These are phyloP conservation scores for Coccomyxa subellipsoidea DNA, from an alignment of 163 green algal species.

Conservation along the genomic window DNA sequence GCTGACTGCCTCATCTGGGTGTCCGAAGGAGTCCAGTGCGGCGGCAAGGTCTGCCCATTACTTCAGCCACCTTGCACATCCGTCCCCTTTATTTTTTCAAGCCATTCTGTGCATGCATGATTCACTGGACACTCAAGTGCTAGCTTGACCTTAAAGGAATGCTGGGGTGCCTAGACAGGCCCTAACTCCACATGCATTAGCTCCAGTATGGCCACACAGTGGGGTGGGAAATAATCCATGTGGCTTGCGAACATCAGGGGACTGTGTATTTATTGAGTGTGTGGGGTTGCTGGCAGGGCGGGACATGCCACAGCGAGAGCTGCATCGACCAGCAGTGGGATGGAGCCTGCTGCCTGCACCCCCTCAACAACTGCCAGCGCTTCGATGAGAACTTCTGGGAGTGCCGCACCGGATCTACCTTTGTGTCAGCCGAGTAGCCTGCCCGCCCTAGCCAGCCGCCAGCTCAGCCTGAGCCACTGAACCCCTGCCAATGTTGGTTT, in stretches of 20 bases:
- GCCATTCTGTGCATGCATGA: background rate
- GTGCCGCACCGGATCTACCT: conserved; percentile 7
- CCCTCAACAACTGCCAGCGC: background rate
- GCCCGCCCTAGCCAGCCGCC: background rate
- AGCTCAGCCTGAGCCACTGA: background rate
- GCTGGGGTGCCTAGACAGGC: background rate
- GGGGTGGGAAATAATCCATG: no score
- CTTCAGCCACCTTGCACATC: no score
- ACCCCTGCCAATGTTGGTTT: no score
- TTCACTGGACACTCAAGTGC: background rate
- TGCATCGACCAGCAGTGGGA: background rate
- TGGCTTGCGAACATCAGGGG: no score
- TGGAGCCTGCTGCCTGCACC: conserved; percentile 6
- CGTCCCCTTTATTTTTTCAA: no score
- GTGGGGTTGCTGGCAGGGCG: background rate
- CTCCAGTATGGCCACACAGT: no score
- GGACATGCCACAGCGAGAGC: background rate
- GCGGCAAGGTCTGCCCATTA: background rate
- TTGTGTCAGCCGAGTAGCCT: conserved; percentile 4
- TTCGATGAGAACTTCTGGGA: background rate
- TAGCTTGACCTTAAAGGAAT: background rate
- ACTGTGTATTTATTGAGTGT: background rate
- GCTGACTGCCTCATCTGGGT: background rate
- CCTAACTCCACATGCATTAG: no score
- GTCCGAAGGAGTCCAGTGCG: background rate